A percentile compares a stretch with the other conserved stretches of the same genome.
Evolutionary conservation across 345 rosid species (phyloP).

Genomic region (Rhizophora apiculata): DNA sequence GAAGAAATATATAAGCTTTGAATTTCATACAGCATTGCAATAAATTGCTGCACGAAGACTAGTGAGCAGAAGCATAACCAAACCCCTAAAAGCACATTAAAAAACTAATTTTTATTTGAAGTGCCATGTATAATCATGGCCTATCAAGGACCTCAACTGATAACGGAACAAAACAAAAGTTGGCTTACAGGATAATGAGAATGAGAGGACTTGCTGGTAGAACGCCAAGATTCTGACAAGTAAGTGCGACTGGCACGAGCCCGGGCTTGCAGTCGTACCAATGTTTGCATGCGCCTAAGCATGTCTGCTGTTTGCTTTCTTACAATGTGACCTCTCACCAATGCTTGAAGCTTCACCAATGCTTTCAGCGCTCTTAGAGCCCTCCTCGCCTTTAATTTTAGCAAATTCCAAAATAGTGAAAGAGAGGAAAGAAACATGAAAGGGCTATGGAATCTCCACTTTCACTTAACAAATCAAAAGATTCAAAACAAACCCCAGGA

Average conservation of each 20-base stretch:
- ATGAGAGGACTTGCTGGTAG: conserved; percentile 12
- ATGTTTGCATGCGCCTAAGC: conserved; percentile 37
- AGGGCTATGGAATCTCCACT: too few species aligned
- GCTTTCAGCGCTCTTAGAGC: conserved; percentile 35
- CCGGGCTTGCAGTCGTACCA: conserved; percentile 28
- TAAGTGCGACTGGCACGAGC: conserved; percentile 27
- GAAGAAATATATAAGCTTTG: conserved; percentile 1
- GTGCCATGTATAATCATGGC: background rate
- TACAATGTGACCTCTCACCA: conserved; percentile 36
- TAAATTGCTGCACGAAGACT: background rate
- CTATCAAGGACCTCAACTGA: too few species aligned
- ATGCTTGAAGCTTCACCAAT: conserved; percentile 34
- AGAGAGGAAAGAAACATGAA: too few species aligned
- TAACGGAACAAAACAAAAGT: background rate
- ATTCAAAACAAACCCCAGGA: too few species aligned
- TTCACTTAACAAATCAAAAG: too few species aligned
- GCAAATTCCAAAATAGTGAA: background rate
- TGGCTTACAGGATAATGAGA: conserved; percentile 20
- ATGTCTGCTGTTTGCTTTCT: conserved; percentile 35
- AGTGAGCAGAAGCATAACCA: background rate
- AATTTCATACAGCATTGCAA: background rate
- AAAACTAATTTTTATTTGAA: background rate
- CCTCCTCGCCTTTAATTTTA: conserved; percentile 28
- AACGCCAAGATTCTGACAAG: conserved; percentile 14
- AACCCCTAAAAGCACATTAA: background rate